Conservation (phyloP, 495 filamentous ascomycete genomes). For the Aspergillus indologenus region DNA sequence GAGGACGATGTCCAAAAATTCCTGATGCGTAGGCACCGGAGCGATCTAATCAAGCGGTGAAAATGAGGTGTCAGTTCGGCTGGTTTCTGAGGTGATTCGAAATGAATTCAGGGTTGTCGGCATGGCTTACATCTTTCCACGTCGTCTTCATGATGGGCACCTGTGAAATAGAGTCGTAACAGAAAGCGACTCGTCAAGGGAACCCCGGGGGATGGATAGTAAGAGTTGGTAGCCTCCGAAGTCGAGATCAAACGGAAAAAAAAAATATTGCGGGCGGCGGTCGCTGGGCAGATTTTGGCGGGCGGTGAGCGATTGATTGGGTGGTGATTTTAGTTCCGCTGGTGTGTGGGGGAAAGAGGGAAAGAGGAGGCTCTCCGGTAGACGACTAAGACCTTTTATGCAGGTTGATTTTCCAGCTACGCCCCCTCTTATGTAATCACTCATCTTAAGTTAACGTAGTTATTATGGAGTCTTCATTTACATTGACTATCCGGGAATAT, state of each 20-base stretch:
- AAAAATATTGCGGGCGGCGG: slow-evolving; percentile 23
- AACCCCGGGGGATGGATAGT: slow-evolving; percentile 12
- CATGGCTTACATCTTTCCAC: slow-evolving; percentile 58
- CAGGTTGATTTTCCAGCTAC: background rate
- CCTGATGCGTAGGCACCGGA: slow-evolving; percentile 88
- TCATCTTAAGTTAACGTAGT: too few relatives aligned
- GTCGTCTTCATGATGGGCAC: slow-evolving; percentile 65
- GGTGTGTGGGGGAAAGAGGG: slow-evolving; percentile 4
- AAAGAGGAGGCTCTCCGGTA: slow-evolving; percentile 18
- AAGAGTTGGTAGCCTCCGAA: slow-evolving; percentile 5
- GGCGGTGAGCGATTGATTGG: slow-evolving; percentile 32
- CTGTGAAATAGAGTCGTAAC: slow-evolving; percentile 24
- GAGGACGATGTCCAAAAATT: slow-evolving; percentile 96
- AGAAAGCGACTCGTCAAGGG: slow-evolving; percentile 21
- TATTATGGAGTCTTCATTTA: slow-evolving; percentile 19
- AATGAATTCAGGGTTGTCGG: background rate
- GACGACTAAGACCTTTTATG: background rate
- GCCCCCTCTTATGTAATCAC: too few relatives aligned
- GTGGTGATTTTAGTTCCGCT: slow-evolving; percentile 22
- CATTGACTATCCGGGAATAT: slow-evolving; percentile 27
- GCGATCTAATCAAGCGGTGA: slow-evolving; percentile 57
- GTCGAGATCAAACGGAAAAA: slow-evolving; percentile 20
- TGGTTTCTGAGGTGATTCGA: slow-evolving; percentile 5
- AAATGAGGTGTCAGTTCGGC: slow-evolving; percentile 23
- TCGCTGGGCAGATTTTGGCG: slow-evolving; percentile 29